Conservation (phyloP, 208 protist genomes). For the Trypanosoma congolense region DNA sequence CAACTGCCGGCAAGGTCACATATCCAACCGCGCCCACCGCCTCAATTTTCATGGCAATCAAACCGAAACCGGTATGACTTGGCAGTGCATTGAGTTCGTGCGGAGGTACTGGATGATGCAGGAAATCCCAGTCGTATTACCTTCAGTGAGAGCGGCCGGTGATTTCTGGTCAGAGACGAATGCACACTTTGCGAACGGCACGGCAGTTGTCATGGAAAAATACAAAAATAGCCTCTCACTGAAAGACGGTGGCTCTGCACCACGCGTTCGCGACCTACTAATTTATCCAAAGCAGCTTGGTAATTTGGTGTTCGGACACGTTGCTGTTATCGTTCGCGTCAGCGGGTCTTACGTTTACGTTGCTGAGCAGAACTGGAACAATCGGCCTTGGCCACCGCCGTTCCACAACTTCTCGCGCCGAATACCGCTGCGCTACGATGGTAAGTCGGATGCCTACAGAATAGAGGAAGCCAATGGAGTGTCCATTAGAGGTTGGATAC, state of each 20-base stretch:
- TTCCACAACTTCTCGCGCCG: constrained; percentile 54
- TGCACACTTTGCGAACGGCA: constrained; percentile 7
- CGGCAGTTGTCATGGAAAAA: constrained; percentile 1
- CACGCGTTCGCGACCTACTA: constrained; percentile 18
- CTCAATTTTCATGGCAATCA: neutral
- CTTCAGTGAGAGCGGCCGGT: constrained; percentile 1
- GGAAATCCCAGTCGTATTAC: constrained; percentile 1
- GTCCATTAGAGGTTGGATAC: neutral
- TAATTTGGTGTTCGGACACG: constrained; percentile 23
- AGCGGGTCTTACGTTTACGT: constrained; percentile 15
- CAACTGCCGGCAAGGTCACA: constrained; percentile 14
- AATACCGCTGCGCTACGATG: constrained; percentile 2
- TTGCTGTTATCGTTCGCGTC: constrained; percentile 30
- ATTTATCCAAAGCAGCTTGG: constrained; percentile 19
- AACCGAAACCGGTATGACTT: constrained; percentile 8
- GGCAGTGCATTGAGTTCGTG: constrained; percentile 24
- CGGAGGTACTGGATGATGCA: constrained; percentile 15
- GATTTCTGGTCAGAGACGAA: constrained; percentile 12
- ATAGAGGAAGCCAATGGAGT: neutral
- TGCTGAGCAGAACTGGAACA: constrained; percentile 39
- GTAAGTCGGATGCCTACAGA: neutral
- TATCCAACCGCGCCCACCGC: constrained; percentile 6
- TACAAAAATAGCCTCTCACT: constrained; percentile 18
- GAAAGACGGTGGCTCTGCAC: constrained; percentile 8
- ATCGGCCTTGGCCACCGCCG: constrained; percentile 24